Conservation (phyloP, 257 asterid genomes). For the Solanum tarapatanum region DNA sequence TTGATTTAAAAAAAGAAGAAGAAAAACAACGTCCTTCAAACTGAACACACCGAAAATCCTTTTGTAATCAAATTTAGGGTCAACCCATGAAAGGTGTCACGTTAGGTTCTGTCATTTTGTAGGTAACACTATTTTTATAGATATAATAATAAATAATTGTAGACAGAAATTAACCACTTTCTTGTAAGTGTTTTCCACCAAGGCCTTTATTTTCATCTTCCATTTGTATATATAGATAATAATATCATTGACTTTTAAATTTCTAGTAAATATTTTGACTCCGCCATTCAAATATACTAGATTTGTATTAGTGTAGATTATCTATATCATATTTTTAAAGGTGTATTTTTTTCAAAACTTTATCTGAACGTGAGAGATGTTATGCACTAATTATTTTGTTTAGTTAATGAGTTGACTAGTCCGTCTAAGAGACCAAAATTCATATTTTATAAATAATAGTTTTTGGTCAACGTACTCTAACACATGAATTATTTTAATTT, state of each 20-base stretch:
- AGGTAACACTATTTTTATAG: neutral
- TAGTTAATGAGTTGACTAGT: neutral
- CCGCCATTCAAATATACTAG: fast-evolving
- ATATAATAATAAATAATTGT: neutral
- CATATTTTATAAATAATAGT: neutral
- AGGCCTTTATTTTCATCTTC: neutral
- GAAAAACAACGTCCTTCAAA: neutral
- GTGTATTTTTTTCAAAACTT: neutral
- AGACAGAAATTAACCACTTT: neutral
- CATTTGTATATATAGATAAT: neutral
- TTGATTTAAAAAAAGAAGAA: too few relatives aligned
- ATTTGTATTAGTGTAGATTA: neutral
- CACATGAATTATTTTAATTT: neutral
- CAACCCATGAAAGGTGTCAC: neutral
- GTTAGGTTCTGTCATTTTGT: neutral
- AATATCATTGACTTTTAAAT: neutral
- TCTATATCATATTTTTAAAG: too few relatives aligned
- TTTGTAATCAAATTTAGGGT: neutral
- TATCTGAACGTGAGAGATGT: neutral
- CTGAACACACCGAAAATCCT: neutral
- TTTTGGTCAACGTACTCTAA: neutral
- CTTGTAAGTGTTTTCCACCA: neutral
- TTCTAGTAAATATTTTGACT: too few relatives aligned
- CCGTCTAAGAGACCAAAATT: neutral
- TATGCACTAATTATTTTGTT: neutral